A percentile compares a stretch with the other conserved stretches of the same genome.
phyloP scores from a whole-genome alignment of 2,329 filamentous ascomycete species.

The Colletotrichum endophyticum region DNA sequence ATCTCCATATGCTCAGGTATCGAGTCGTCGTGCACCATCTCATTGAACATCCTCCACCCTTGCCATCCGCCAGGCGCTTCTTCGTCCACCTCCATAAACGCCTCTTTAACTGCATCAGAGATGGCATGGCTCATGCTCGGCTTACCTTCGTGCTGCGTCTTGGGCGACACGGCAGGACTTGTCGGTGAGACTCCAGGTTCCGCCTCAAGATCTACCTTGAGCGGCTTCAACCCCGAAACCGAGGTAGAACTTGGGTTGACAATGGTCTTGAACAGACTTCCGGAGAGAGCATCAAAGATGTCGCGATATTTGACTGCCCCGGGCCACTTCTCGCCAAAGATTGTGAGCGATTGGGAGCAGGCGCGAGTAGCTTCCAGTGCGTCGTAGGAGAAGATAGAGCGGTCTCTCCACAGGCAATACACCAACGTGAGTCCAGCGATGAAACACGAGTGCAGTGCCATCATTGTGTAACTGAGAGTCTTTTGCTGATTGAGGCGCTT shows the following conservation, averaged over 20 bases:
- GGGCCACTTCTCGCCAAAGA: conserved; percentile 32
- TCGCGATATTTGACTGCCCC: conserved; percentile 33
- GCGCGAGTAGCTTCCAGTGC: conserved; percentile 29
- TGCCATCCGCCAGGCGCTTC: conserved; percentile 30
- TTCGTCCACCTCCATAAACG: conserved; percentile 33
- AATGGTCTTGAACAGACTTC: conserved; percentile 26
- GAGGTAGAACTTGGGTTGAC: conserved; percentile 7
- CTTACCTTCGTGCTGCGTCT: not conserved
- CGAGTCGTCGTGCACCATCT: conserved; percentile 26
- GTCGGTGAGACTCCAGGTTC: not conserved
- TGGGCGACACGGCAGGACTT: not conserved
- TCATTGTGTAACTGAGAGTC: conserved; percentile 33
- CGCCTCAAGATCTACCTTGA: not conserved
- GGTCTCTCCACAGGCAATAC: conserved; percentile 31
- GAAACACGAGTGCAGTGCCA: conserved; percentile 33
- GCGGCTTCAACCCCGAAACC: not conserved
- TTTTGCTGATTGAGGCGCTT: conserved; percentile 32
- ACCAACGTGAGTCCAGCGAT: conserved; percentile 31
- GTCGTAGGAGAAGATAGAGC: conserved; percentile 26
- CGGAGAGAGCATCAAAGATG: conserved; percentile 29
- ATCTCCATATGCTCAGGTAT: not conserved
- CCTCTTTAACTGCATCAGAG: conserved; percentile 28
- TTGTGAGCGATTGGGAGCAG: conserved; percentile 29
- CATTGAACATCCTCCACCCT: conserved; percentile 32
- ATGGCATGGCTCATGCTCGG: conserved; percentile 8